Evolutionary conservation across 768 basidiomycete species (phyloP), one percentile per base, ranked within the genome.

Genomic region (Nevesoporus exiguus): DNA sequence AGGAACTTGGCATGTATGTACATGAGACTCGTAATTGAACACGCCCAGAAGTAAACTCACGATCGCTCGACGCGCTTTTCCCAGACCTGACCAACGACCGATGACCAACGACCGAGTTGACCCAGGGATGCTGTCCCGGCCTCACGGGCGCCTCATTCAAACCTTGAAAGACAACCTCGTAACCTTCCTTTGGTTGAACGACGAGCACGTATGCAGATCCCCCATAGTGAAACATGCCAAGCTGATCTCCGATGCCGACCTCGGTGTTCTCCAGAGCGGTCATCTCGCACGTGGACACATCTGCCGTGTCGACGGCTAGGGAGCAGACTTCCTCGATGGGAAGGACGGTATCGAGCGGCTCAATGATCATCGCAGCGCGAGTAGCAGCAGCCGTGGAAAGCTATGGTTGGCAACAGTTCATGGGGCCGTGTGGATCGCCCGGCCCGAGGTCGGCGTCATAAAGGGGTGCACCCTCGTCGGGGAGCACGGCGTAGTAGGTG

Each of bases 121-220:
- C 11, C 54, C 55, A 56, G 17, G 34, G 43, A 30, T 59, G 52
- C 3, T 31, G 30, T 10, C 41, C 44, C 3, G 13, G n/a, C 3
- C 36, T 25, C 7, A 58, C 8, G 46, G 46, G 15, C 3, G 21
- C 9, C 15, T 36, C 22, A 6, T 25, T 2, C 7, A 36, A 9
- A 8, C 39, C 47, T 15, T 30, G 48, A 19, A 25, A 52, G 60
- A 51, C 66, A 31, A 71, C 30, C 22, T 45, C 22, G n/a, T 69
- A 46, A 3, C 45, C 45, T 3, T 46, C 45, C 45, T 46, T 33
- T 2, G 45, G 45, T 19, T 45, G 27, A 21, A 45, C 19, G 19
- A 46, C 8, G 13, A 46, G 19, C 30, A 9, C 21, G 17, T 46
- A 33, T 21, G 30, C 21, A 2, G 45, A 46, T 13, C 31, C 31